phyloP scores from a whole-genome alignment of 129 eudicot genomes.

The Ambrosia artemisiifolia region DNA sequence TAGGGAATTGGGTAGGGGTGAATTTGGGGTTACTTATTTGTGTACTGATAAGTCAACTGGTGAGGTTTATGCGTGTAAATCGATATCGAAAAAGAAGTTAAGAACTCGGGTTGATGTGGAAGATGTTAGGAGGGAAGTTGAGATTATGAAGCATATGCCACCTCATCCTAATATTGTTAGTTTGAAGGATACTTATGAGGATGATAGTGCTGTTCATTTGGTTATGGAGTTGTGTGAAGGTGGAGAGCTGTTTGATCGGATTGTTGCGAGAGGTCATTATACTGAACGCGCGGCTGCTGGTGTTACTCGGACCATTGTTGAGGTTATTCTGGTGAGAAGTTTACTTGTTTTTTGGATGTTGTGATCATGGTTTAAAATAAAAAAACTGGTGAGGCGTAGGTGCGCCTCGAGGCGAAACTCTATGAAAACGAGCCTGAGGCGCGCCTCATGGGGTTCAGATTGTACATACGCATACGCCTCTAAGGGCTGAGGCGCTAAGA shows the following conservation, averaged over 20 bases:
- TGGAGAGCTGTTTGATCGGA: conserved; percentile 91
- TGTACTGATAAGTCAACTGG: conserved; percentile 64
- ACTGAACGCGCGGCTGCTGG: conserved; percentile 92
- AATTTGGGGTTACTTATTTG: conserved; percentile 86
- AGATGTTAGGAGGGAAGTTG: conserved; percentile 91
- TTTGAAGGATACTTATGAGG: conserved; percentile 87
- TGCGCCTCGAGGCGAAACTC: too few species aligned
- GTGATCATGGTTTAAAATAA: too few species aligned
- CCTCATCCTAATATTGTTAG: conserved; percentile 65
- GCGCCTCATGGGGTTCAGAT: too few species aligned
- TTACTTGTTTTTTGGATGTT: neutral
- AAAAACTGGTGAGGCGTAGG: too few species aligned
- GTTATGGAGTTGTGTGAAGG: conserved; percentile 97
- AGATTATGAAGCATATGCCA: conserved; percentile 87
- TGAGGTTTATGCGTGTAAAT: conserved; percentile 73
- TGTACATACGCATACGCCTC: too few species aligned
- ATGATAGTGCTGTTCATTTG: conserved; percentile 75
- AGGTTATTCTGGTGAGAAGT: conserved; percentile 76
- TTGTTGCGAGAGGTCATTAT: conserved; percentile 92
- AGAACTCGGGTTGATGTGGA: conserved; percentile 83
- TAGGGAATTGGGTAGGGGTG: conserved; percentile 81
- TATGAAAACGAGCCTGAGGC: too few species aligned
- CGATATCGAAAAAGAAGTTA: conserved; percentile 84
- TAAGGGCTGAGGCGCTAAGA: too few species aligned
- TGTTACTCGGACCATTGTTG: conserved; percentile 70